A percentile compares a stretch with the other conserved stretches of the same genome.
Conservation (phyloP, 176 grass and related monocot species). For the Oryza longistaminata region DNA sequence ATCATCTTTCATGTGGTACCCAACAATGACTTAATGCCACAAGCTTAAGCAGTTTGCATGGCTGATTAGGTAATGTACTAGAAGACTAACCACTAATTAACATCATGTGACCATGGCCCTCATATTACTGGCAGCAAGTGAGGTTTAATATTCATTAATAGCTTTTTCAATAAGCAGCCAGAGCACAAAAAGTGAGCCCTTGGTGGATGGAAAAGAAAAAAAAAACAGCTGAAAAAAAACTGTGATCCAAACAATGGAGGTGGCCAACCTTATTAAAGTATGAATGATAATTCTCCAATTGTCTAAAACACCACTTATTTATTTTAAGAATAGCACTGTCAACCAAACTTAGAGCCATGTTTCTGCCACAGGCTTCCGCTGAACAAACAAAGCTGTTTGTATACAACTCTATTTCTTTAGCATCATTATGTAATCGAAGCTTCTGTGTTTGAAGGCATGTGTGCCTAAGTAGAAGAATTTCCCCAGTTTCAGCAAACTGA, state of each 20-base stretch:
- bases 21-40: not conserved
- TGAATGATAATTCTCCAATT: conserved; percentile 80
- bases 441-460: conserved; percentile 60
- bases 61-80: conserved; percentile 11
- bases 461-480: conserved; percentile 69
- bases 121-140: conserved; percentile 5
- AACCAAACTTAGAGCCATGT: conserved; percentile 57
- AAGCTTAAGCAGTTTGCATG: conserved; percentile 9
- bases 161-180: conserved; percentile 8
- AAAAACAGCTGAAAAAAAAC: conserved; percentile 5
- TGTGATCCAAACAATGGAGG: conserved; percentile 12
- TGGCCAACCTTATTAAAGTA: conserved; percentile 74
- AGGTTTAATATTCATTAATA: conserved; percentile 12
- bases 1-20: conserved; percentile 1
- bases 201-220: not conserved
- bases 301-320: conserved; percentile 54
- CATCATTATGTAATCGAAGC: conserved; percentile 41
- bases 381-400: conserved; percentile 74
- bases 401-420: conserved; percentile 60
- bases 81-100: not conserved
- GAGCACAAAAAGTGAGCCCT: not conserved
- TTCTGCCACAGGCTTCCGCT: conserved; percentile 42
- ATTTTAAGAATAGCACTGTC: conserved; percentile 67
- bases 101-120: not conserved
- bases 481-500: conserved; percentile 75